A percentile compares a stretch with the other conserved stretches of the same genome.
Conservation (phyloP, 202 grass and related monocot genomes). For the Setaria italica region DNA sequence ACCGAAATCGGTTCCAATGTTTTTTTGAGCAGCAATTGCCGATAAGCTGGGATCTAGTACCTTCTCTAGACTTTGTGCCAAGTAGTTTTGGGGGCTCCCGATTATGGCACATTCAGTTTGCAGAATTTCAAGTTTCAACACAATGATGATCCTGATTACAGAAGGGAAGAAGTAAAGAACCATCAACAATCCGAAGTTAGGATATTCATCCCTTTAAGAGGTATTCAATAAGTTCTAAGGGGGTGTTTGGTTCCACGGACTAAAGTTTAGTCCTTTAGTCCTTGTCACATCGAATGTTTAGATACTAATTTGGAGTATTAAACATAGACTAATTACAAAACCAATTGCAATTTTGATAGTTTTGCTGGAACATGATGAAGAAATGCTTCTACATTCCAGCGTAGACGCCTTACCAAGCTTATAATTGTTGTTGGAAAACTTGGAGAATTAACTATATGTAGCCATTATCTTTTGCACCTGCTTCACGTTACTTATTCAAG, state of each 20-base stretch:
- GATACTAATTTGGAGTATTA: too few relatives aligned
- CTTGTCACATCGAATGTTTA: too few relatives aligned
- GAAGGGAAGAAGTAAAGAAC: background rate
- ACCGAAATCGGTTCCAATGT: constrained; percentile 8
- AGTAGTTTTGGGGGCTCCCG: constrained; percentile 52
- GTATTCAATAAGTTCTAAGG: background rate
- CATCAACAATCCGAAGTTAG: background rate
- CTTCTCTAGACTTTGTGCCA: constrained; percentile 3
- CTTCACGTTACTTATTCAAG: constrained; percentile 24
- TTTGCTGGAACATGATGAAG: constrained; percentile 9
- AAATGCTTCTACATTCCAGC: constrained; percentile 13
- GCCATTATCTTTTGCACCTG: background rate
- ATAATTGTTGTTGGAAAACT: background rate
- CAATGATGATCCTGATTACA: constrained; percentile 64
- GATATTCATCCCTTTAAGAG: background rate
- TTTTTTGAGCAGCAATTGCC: constrained; percentile 7
- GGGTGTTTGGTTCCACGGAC: too few relatives aligned
- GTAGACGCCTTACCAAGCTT: constrained; percentile 5
- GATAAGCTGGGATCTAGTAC: constrained; percentile 4
- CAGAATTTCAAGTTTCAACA: constrained; percentile 55
- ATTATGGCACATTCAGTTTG: constrained; percentile 41
- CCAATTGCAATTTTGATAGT: background rate
- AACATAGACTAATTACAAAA: too few relatives aligned
- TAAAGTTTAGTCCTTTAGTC: too few relatives aligned
- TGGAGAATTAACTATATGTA: constrained; percentile 7